Evolutionary conservation across 257 asterid genomes (phyloP).

Genomic region (Avicennia marina): DNA sequence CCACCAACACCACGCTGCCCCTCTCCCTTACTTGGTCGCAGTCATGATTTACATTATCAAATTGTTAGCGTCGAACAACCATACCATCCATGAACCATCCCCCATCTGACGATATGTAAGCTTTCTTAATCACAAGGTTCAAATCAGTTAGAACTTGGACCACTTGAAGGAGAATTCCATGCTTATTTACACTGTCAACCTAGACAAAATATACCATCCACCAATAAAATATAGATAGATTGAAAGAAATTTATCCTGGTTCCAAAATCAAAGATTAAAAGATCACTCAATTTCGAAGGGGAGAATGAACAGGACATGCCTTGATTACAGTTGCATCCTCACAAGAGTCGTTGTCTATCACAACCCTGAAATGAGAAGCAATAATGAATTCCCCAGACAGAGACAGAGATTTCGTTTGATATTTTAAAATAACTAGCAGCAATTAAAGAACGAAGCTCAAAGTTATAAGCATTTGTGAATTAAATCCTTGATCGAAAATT

Average conservation of each 20-base stretch:
- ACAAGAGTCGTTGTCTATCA: constrained; percentile 56
- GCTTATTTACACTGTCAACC: constrained; percentile 77
- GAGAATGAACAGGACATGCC: constrained; percentile 30
- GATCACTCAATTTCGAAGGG: constrained; percentile 1
- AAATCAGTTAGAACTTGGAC: constrained; percentile 78
- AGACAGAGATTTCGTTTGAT: neutral
- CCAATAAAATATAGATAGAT: neutral
- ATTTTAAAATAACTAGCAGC: neutral
- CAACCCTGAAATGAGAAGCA: constrained; percentile 54
- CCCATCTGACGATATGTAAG: constrained; percentile 78
- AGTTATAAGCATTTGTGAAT: neutral
- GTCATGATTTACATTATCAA: constrained; percentile 5
- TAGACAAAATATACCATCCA: constrained; percentile 18
- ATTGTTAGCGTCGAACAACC: neutral
- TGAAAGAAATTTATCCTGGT: constrained; percentile 9
- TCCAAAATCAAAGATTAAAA: neutral
- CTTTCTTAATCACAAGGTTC: constrained; percentile 71
- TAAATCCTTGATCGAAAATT: neutral
- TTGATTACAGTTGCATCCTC: constrained; percentile 66
- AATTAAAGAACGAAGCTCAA: neutral
- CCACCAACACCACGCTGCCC: too few species aligned
- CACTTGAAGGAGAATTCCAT: constrained; percentile 68
- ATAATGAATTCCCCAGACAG: neutral
- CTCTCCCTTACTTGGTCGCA: too few species aligned
- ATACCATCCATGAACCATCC: constrained; percentile 93